Evolutionary conservation across 257 asterid species (phyloP).

Genomic region (Jaltomata sinuosa): DNA sequence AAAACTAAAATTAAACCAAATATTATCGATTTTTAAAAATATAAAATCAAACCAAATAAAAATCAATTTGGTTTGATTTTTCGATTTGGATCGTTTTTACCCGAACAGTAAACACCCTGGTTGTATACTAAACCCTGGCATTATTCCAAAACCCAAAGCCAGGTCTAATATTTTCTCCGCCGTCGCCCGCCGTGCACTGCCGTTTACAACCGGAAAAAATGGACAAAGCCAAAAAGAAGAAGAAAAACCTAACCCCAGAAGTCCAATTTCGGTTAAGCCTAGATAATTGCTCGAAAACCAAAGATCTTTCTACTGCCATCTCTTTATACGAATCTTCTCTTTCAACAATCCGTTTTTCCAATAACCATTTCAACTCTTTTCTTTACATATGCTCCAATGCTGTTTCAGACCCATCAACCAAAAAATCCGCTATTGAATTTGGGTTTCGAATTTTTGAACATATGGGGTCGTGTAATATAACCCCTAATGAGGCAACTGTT

Average conservation of each 20-base stretch:
- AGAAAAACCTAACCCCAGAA: conserved; percentile 63
- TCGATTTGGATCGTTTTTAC: no score
- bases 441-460: conserved; percentile 55
- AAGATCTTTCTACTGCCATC: conserved; percentile 61
- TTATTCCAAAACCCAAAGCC: background rate
- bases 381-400: conserved; percentile 78
- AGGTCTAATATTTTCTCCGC: background rate
- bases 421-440: conserved; percentile 52
- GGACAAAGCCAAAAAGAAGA: conserved; percentile 25
- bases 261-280: conserved; percentile 60
- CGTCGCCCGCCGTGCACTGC: background rate
- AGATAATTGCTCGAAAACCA: conserved; percentile 54
- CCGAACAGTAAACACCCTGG: no score
- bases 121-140: background rate
- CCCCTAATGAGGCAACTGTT: conserved; percentile 74
- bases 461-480: conserved; percentile 23
- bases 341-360: conserved; percentile 26
- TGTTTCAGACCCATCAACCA: conserved; percentile 26
- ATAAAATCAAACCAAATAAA: no score
- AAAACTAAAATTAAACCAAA: no score
- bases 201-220: background rate
- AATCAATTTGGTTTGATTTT: no score
- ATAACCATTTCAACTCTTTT: conserved; percentile 65
- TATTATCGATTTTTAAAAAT: no score
- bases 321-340: conserved; percentile 58